phyloP scores from a whole-genome alignment of 306 rosid genomes.

The Crataegus laevigata region DNA sequence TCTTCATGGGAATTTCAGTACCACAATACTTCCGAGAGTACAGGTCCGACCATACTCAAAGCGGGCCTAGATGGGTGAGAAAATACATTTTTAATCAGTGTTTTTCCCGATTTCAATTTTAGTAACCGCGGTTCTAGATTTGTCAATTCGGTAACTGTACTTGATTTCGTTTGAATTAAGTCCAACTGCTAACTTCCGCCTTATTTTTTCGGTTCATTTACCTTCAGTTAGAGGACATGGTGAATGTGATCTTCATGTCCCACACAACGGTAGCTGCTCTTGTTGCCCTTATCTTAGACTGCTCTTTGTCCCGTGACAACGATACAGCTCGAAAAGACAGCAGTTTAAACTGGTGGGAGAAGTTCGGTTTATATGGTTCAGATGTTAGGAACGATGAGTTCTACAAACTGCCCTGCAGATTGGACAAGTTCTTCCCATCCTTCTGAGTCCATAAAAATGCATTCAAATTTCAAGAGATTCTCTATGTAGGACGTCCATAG shows the following conservation, averaged over 20 bases:
- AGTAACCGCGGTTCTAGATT: background rate
- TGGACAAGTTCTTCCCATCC: conserved; percentile 47
- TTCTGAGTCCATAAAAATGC: conserved; percentile 13
- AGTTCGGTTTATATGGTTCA: conserved; percentile 43
- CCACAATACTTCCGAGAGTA: conserved; percentile 82
- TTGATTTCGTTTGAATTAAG: no score
- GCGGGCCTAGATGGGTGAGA: conserved; percentile 60
- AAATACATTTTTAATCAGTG: conserved; percentile 14
- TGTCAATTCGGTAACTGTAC: no score
- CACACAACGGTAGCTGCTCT: conserved; percentile 62
- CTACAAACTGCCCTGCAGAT: conserved; percentile 51
- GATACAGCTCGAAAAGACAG: conserved; percentile 41
- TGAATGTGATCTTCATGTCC: conserved; percentile 57
- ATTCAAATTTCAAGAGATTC: background rate
- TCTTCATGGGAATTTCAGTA: conserved; percentile 71
- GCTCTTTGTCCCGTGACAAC: conserved; percentile 41
- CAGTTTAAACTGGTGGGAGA: conserved; percentile 69
- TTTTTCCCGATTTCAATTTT: background rate
- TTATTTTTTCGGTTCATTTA: background rate
- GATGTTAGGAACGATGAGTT: conserved; percentile 67
- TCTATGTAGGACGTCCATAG: background rate
- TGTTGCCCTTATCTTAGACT: conserved; percentile 55
- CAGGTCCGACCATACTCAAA: conserved; percentile 7
- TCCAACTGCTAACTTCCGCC: background rate
- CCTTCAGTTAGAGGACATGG: conserved; percentile 43